Evolutionary conservation across 306 rosid genomes (phyloP), one percentile per base, ranked within the genome.

Genomic region (Vachellia collinsii): DNA sequence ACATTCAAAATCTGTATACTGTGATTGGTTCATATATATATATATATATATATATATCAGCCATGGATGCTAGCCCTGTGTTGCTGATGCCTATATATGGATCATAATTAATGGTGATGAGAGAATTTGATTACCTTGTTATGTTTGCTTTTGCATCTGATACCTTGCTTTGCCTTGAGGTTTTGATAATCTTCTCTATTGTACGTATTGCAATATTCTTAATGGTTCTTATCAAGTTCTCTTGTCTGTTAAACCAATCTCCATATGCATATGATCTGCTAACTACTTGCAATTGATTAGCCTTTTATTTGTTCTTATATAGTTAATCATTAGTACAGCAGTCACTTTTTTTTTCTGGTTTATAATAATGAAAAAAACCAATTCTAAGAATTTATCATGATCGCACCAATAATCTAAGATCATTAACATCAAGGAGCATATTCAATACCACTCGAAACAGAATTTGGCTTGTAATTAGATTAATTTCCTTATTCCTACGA

Each of bases 161-260:
- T 90, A 37, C 94, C 6, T 79, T 88, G 48, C 94, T 81, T 50
- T 83, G 83, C 67, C 66, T 77, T 53, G 46, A 6, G 46, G 83
- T 81, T 80, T 25, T 76, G 42, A 54, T 63, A 1, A 50, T 1
- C n/a, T 22, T 56, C 59, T 53, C 59, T 51, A 29, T 29, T 0
- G 16, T 13, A 13, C n/a, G 36, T 19, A 34, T n/a, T 72, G 46
- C 66, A 53, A 16, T 53, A 23, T 62, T 12, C 8, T 11, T 29
- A n/a, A n/a, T 4, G 62, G 2, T 19, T n/a, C n/a, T 20, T 54
- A 4, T 54, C 25, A n/a, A n/a, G 11, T n/a, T 54, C 59, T 47
- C 43, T 11, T 46, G 59, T 51, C 59, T 51, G 6, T 51, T 51
- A 16, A 14, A 51, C 58, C 22, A 51, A 6, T 51, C 20, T 17